These are phyloP conservation scores for Nitzschia sp. DNA, from an alignment of 108 stramenopile genomes.

Conservation along the genomic window DNA sequence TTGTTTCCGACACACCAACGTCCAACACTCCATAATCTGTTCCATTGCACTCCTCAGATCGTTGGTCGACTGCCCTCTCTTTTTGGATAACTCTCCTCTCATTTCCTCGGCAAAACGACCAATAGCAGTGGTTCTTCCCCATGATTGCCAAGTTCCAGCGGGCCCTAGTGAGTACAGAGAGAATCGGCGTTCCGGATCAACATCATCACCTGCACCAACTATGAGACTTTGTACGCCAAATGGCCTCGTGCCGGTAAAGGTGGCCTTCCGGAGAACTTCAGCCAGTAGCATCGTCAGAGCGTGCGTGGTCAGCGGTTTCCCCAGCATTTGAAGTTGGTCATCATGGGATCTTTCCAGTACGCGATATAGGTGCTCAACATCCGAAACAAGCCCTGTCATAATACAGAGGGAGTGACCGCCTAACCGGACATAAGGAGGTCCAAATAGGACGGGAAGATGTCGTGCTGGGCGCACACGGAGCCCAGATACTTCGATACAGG, in stretches of 20 bases:
- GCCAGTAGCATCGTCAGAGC: slow-evolving; percentile 28
- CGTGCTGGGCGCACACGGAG: not conserved
- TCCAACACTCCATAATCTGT: slow-evolving; percentile 25
- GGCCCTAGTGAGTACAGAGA: slow-evolving; percentile 39
- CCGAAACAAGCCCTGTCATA: slow-evolving; percentile 36
- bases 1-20: slow-evolving; percentile 11
- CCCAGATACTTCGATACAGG: slow-evolving; percentile 9
- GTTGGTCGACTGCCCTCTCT: not conserved
- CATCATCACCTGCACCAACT: slow-evolving; percentile 26
- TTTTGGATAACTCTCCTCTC: slow-evolving; percentile 20
- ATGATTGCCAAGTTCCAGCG: slow-evolving; percentile 35
- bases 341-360: slow-evolving; percentile 25
- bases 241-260: slow-evolving; percentile 20
- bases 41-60: slow-evolving; percentile 13
- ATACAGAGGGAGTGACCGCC: slow-evolving; percentile 13
- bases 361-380: slow-evolving; percentile 32
- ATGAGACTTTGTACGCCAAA: slow-evolving; percentile 35
- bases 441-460: slow-evolving; percentile 5
- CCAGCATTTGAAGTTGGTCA: slow-evolving; percentile 18
- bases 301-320: slow-evolving; percentile 21
- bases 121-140: slow-evolving; percentile 36
- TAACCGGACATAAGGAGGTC: slow-evolving; percentile 28
- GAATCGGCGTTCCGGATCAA: slow-evolving; percentile 8
- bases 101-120: slow-evolving; percentile 25
- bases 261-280: slow-evolving; percentile 11